Evolutionary conservation across 257 asterid species (phyloP).

Genomic region (Nicotiana sylvestris): DNA sequence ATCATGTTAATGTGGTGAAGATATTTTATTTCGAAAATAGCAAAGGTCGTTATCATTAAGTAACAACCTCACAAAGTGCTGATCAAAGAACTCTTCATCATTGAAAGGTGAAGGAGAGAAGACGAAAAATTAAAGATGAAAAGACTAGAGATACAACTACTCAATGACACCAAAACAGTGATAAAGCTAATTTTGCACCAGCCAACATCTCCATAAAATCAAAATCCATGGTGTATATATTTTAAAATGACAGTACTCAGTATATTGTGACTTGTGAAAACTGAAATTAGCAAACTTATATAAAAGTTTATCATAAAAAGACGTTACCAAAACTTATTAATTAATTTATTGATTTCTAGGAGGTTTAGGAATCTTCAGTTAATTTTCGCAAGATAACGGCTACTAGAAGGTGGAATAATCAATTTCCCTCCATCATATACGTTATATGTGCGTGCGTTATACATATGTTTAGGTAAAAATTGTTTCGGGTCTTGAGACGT

Average conservation of each 20-base stretch:
- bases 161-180: not conserved
- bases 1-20: not conserved
- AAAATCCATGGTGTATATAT: not conserved
- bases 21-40: not conserved
- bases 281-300: not conserved
- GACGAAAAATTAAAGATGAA: not conserved
- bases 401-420: no score
- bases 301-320: no score
- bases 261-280: not conserved
- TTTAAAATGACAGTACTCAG: no score
- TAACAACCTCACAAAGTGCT: not conserved
- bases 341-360: no score
- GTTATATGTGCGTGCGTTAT: no score
- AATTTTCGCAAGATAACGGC: no score
- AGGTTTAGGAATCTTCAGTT: no score
- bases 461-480: no score
- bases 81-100: not conserved
- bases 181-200: not conserved
- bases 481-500: no score
- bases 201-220: not conserved
- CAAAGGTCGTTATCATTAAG: not conserved
- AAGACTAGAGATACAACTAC: not conserved
- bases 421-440: no score
- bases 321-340: no score
- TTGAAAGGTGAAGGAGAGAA: no score